These are phyloP conservation scores for Neurospora sp. DNA, from an alignment of 2,329 filamentous ascomycete genomes.

Conservation along the genomic window DNA sequence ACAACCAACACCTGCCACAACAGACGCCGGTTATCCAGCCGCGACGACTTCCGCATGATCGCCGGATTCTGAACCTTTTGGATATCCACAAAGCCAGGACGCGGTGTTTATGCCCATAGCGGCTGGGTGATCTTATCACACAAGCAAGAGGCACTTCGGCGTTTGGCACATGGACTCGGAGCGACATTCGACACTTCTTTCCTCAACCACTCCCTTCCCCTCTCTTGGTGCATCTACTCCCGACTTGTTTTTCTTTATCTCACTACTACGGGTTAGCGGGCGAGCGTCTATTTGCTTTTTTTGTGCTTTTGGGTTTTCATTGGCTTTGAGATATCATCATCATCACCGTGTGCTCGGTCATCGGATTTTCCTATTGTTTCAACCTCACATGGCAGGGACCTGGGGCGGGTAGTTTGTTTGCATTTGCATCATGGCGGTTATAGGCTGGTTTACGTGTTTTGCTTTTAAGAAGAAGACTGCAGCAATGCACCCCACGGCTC, in stretches of 20 bases:
- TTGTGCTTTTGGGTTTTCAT: conserved; percentile 25
- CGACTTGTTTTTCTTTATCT: conserved; percentile 19
- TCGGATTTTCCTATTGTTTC: conserved; percentile 19
- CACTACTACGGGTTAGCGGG: conserved; percentile 24
- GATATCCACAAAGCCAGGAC: conserved; percentile 17
- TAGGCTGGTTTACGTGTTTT: conserved; percentile 29
- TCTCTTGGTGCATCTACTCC: conserved; percentile 15
- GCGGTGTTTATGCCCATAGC: conserved; percentile 13
- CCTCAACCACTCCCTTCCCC: conserved; percentile 14
- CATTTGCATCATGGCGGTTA: conserved; percentile 42
- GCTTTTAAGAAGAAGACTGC: conserved; percentile 44
- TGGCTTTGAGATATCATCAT: conserved; percentile 31
- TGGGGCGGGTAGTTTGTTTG: conserved; percentile 40
- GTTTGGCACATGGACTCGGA: conserved; percentile 17
- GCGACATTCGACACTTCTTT: conserved; percentile 18
- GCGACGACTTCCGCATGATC: conserved; percentile 35
- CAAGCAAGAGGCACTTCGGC: conserved; percentile 23
- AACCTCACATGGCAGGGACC: conserved; percentile 44
- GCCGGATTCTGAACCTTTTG: conserved; percentile 4
- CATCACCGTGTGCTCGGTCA: conserved; percentile 41
- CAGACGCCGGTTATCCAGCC: conserved; percentile 34
- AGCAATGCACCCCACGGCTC: conserved; percentile 45
- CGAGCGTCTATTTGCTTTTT: conserved; percentile 28
- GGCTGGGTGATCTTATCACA: conserved; percentile 16
- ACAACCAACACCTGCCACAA: conserved; percentile 46